Conservation (phyloP, 306 rosid genomes). For the Cicer chorassanicum region DNA sequence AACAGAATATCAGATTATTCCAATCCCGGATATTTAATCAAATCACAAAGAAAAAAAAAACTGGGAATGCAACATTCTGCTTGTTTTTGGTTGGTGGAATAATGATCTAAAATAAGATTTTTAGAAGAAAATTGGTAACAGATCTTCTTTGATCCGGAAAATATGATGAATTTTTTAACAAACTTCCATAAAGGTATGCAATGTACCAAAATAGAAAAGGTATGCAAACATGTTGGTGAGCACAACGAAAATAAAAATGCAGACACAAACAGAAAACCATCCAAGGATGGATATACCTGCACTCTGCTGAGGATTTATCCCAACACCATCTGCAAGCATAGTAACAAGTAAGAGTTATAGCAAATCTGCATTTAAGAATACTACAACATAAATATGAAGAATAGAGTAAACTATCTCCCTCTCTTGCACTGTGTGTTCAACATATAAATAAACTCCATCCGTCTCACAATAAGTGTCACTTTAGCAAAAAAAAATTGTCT, state of each 20-base stretch:
- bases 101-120: not conserved
- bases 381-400: conserved; percentile 15
- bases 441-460: not conserved
- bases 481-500: too few relatives aligned
- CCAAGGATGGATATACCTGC: conserved; percentile 67
- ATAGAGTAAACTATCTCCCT: not conserved
- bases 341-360: conserved; percentile 3
- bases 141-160: not conserved
- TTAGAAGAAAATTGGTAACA: not conserved
- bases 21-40: not conserved
- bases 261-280: not conserved
- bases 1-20: not conserved
- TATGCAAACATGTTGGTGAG: not conserved
- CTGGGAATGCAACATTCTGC: not conserved
- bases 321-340: conserved; percentile 84
- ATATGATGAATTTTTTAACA: conserved; percentile 15
- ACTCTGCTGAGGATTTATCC: conserved; percentile 97
- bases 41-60: not conserved
- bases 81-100: not conserved
- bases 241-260: not conserved
- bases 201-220: not conserved
- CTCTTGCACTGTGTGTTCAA: not conserved
- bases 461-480: too few relatives aligned
- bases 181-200: not conserved
- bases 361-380: conserved; percentile 9